Evolutionary conservation across 768 basidiomycete genomes (phyloP), one percentile per base, ranked within the genome.

Genomic region (Mycena crocata): DNA sequence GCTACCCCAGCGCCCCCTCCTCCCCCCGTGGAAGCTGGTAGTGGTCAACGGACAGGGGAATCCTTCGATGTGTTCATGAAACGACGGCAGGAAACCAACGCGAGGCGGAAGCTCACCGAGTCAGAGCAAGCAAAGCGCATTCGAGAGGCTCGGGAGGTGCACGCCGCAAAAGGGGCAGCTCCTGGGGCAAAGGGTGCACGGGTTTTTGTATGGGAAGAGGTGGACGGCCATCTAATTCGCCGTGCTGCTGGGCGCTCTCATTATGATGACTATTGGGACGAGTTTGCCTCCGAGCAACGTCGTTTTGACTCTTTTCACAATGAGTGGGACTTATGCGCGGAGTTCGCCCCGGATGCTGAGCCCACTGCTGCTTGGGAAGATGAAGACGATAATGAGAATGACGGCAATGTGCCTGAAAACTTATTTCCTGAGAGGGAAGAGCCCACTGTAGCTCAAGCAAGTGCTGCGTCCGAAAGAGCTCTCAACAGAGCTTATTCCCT

Each of bases 311-410:
- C 26, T 30, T 57, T 19, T 6, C 13, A 14, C 14, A 44, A 57
- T 44, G 23, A 57, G 28, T 57, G 55, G 55, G 55, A 57, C 44
- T 31, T 57, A 14, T 57, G 55, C n/a, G n/a, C n/a, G n/a, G n/a
- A n/a, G n/a, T n/a, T n/a, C n/a, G n/a, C n/a, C n/a, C n/a, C n/a
- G n/a, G n/a, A n/a, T n/a, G n/a, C n/a, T n/a, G n/a, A n/a, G n/a
- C n/a, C n/a, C n/a, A n/a, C n/a, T n/a, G n/a, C n/a, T n/a, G n/a
- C n/a, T n/a, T n/a, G n/a, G n/a, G n/a, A n/a, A n/a, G n/a, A n/a
- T n/a, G n/a, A n/a, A n/a, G n/a, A n/a, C n/a, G n/a, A n/a, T n/a
- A n/a, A n/a, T n/a, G n/a, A n/a, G n/a, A n/a, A n/a, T n/a, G n/a
- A n/a, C n/a, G n/a, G n/a, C n/a, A n/a, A n/a, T n/a, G n/a, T n/a